These are phyloP conservation scores for Byssoonygena ceratinophila DNA, from an alignment of 2,329 filamentous ascomycete genomes.

Conservation along the genomic window DNA sequence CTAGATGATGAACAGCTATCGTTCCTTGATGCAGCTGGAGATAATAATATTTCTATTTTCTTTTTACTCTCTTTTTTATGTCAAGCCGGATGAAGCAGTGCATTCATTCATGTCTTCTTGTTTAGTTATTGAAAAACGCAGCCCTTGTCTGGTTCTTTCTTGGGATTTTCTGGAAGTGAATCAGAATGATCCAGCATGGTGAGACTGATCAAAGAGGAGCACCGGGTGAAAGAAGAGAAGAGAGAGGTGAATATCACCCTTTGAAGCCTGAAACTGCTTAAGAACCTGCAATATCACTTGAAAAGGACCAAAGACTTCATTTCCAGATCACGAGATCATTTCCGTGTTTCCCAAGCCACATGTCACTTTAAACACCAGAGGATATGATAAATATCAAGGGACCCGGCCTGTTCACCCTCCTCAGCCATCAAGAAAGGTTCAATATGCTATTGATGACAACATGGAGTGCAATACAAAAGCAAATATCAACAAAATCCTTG, in stretches of 20 bases:
- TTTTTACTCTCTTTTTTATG: not conserved
- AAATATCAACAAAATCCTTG: slow-evolving; percentile 11
- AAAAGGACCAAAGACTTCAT: too few species aligned
- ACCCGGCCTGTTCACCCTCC: slow-evolving; percentile 3
- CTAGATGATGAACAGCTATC: too few species aligned
- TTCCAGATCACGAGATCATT: too few species aligned
- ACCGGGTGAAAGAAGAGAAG: not conserved
- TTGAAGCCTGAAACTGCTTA: not conserved
- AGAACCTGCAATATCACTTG: not conserved
- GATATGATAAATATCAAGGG: not conserved
- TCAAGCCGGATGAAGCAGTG: not conserved
- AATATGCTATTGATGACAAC: not conserved
- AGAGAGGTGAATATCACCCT: not conserved
- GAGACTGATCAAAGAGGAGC: not conserved
- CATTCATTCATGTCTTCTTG: not conserved
- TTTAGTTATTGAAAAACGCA: not conserved
- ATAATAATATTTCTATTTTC: not conserved
- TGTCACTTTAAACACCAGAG: too few species aligned
- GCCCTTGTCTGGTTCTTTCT: not conserved
- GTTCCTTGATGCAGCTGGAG: too few species aligned
- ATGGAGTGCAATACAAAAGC: slow-evolving; percentile 11
- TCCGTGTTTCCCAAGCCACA: too few species aligned
- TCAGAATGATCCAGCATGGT: not conserved
- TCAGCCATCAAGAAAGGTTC: slow-evolving; percentile 3
- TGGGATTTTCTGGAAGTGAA: not conserved